Evolutionary conservation across 208 protist species (phyloP), one percentile per base, ranked within the genome.

Genomic region (Acanthamoeba culbertsoni): DNA sequence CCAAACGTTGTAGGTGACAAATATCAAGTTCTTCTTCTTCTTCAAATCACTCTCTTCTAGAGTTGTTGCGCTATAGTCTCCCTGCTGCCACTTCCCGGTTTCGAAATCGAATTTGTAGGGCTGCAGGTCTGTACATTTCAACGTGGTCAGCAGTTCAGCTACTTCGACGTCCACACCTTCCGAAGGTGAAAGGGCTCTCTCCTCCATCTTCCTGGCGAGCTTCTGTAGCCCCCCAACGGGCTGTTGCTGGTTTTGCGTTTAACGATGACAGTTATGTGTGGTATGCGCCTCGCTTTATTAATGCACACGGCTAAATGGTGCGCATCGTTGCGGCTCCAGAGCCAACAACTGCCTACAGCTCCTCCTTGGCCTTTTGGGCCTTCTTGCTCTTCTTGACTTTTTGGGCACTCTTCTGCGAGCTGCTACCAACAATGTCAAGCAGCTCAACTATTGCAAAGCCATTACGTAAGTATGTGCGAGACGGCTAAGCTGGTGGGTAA

Each of bases 1-100:
- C 71, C 71, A 82, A 18, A 82, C 71, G 20, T 82, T 82, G 71
- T 82, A 82, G 71, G 71, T 82, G 26, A 82, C 71, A n/a, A 82
- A 55, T 40, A 82, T 28, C 23, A 82, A 28, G 16, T 53, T 46
- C 42, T 28, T 82, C 71, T 55, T 82, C 71, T 55, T 53, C 20
- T 55, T 10, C n/a, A 55, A 37, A 4, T n/a, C 71, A 45, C 3
- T 46, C 23, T 40, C 33, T 77, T 40, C 68, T 37, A 46, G 2
- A 2, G 43, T 1, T 20, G 28, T 53, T 0, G 37, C 14, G 71
- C 43, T 53, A 5, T 82, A 82, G 42, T 82, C 71, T 3, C 71
- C 71, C 28, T 82, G 71, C 42, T 82, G 46, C 71, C 71, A 82
- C 43, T 46, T 82, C 0, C 71, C 71, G 5, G 37, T 26, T 14